A percentile compares a stretch with the other conserved stretches of the same genome.
These are phyloP conservation scores for Trichoderma citrinoviride DNA, from an alignment of 2,329 filamentous ascomycete genomes.

Conservation along the genomic window DNA sequence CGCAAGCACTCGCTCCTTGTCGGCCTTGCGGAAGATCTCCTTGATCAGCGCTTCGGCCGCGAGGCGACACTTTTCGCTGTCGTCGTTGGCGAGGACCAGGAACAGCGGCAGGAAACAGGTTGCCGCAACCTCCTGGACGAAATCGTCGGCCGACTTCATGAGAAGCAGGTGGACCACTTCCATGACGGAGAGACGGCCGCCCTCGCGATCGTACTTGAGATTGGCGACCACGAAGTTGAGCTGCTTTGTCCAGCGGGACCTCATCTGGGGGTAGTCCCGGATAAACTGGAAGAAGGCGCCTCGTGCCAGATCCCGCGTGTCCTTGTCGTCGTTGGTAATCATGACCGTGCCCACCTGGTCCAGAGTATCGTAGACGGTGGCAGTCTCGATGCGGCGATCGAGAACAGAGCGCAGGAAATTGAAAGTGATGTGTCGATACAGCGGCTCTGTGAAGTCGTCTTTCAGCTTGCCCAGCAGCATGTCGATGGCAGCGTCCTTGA, in stretches of 20 bases:
- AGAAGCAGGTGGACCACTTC: slow-evolving; percentile 86
- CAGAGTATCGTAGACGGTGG: slow-evolving; percentile 84
- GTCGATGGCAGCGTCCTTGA: slow-evolving; percentile 80
- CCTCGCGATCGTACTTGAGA: slow-evolving; percentile 82
- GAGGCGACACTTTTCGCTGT: slow-evolving; percentile 78
- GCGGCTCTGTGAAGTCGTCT: slow-evolving; percentile 86
- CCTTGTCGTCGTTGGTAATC: slow-evolving; percentile 91
- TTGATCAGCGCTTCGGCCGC: slow-evolving; percentile 78
- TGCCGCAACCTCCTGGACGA: slow-evolving; percentile 76
- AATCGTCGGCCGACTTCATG: slow-evolving; percentile 76
- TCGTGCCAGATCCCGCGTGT: slow-evolving; percentile 81
- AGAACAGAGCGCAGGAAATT: slow-evolving; percentile 89
- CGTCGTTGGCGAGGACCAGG: slow-evolving; percentile 83
- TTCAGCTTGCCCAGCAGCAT: slow-evolving; percentile 78
- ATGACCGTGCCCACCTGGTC: slow-evolving; percentile 89
- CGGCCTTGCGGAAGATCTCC: slow-evolving; percentile 74
- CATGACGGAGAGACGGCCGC: slow-evolving; percentile 88
- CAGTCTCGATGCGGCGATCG: slow-evolving; percentile 79
- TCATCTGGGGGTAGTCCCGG: slow-evolving; percentile 89
- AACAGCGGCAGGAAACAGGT: slow-evolving; percentile 85
- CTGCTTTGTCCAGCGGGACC: slow-evolving; percentile 84
- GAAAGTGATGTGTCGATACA: slow-evolving; percentile 90
- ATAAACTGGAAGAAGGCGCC: slow-evolving; percentile 93
- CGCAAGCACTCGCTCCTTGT: slow-evolving; percentile 66
- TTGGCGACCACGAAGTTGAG: slow-evolving; percentile 87